phyloP scores from a whole-genome alignment of 2,329 filamentous ascomycete species.

The Rachicladosporium sp. region DNA sequence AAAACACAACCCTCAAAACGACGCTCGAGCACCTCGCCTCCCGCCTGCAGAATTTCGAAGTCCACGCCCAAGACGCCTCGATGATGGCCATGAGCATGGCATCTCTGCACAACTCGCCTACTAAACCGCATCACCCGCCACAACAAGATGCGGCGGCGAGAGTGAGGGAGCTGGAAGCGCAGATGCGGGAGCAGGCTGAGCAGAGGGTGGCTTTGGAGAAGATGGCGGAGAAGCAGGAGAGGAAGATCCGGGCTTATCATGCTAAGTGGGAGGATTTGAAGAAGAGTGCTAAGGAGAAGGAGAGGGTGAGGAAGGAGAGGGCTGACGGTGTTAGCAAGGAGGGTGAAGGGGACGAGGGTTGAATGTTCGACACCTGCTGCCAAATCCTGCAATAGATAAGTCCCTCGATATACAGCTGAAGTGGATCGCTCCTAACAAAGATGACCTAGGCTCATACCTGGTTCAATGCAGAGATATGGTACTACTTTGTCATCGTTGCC shows the following conservation, averaged over 20 bases:
- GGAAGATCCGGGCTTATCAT: constrained; percentile 52
- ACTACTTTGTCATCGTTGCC: too few relatives aligned
- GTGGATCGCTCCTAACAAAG: too few relatives aligned
- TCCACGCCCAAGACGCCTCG: constrained; percentile 69
- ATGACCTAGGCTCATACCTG: too few relatives aligned
- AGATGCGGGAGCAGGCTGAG: constrained; percentile 43
- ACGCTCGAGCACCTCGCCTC: constrained; percentile 77
- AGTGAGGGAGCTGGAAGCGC: constrained; percentile 44
- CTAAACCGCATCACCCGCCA: constrained; percentile 4
- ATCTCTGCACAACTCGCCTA: constrained; percentile 26
- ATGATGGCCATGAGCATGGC: constrained; percentile 62
- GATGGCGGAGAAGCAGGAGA: constrained; percentile 50
- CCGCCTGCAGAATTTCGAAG: constrained; percentile 84
- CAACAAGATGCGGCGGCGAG: constrained; percentile 12
- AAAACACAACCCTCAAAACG: constrained; percentile 76
- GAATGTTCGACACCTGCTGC: too few relatives aligned
- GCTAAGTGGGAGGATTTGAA: constrained; percentile 59
- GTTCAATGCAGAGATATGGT: too few relatives aligned
- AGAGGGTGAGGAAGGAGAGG: constrained; percentile 3
- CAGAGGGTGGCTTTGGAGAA: constrained; percentile 50
- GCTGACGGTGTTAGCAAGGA: background rate
- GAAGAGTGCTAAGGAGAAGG: constrained; percentile 40
- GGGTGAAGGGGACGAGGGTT: too few relatives aligned
- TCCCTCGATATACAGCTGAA: too few relatives aligned
- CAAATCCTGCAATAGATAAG: too few relatives aligned